Evolutionary conservation across 2,329 filamentous ascomycete genomes (phyloP).

Genomic region (Clarireedia homoeocarpa): DNA sequence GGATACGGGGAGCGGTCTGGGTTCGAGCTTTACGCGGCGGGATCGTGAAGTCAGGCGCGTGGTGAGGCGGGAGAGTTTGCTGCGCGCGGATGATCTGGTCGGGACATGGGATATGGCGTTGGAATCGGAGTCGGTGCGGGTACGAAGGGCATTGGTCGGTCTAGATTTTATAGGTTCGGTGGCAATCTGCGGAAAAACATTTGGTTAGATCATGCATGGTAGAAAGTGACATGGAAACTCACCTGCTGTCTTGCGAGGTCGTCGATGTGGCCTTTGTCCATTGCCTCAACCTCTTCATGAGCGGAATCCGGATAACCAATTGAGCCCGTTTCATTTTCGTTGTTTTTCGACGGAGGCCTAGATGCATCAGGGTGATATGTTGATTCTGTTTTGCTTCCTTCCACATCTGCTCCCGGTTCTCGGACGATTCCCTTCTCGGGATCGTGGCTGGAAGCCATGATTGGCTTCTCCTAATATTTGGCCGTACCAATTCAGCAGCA

Average conservation of each 20-base stretch:
- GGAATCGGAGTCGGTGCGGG: neutral
- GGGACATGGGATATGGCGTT: conserved; percentile 2
- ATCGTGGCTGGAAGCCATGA: conserved; percentile 14
- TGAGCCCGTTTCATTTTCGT: conserved; percentile 10
- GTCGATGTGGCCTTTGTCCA: conserved; percentile 22
- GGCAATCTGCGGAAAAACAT: conserved; percentile 10
- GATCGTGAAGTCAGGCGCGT: conserved; percentile 21
- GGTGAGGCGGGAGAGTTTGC: conserved; percentile 21
- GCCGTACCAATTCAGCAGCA: too few relatives aligned
- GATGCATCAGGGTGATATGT: conserved; percentile 17
- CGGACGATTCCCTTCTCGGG: conserved; percentile 11
- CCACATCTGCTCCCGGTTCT: conserved; percentile 12
- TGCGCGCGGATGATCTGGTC: conserved; percentile 17
- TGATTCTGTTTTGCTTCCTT: conserved; percentile 14
- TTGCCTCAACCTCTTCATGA: conserved; percentile 24
- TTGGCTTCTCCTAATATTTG: neutral
- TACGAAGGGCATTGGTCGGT: neutral
- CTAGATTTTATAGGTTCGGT: conserved; percentile 1
- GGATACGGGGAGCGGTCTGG: conserved; percentile 33
- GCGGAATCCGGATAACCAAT: conserved; percentile 20
- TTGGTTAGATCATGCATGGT: neutral
- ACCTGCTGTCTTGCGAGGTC: conserved; percentile 23
- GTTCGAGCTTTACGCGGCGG: conserved; percentile 12
- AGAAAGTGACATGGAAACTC: neutral
- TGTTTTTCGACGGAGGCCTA: conserved; percentile 6